Base-by-base conservation (phyloP, 225 moss, liverwort and hornwort species). In the Sphagnum tenellum region DNA sequence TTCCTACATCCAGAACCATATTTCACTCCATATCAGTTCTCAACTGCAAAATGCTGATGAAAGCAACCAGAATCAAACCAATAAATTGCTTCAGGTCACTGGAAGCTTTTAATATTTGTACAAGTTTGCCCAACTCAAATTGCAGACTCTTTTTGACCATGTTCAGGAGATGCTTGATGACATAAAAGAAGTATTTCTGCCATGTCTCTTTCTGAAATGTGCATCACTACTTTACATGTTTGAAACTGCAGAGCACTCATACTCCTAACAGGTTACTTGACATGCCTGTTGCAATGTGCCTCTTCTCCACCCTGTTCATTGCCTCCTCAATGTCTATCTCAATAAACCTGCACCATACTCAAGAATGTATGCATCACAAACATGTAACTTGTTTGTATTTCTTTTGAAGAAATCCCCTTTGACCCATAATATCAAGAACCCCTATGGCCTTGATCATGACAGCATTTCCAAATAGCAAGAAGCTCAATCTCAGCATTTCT, bases 321-420 rank as follows among this genome's bases (percentile, higher is more conserved):
- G 98, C 90, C 78, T 89, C 89, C 63, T 90, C 90, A 14, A 90
- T 75, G 72, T 98, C 98, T 61, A 98, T 61, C 64, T 93, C 85
- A 49, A 98, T 83, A 69, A 74, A 93, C 96, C 96, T 98, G 82
- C 4, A 66, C 29, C 29, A 1, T 45, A 69, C 6, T 71, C 63
- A 64, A 45, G 9, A 3, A 4, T 50, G 9, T 46, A 51, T 70
- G 5, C 45, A 14, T 48, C 8, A 3, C 2, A 9, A 9, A 59
- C 8, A 3, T 45, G 55, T 5, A 47, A 46, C 5, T 7, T 62
- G 29, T 3, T 4, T 53, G 3, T 47, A 1, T 6, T 55, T 57
- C 44, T 12, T 8, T 29, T 29, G 29, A 29, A 29, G 29, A 29
- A 29, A 29, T 29, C 29, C 29, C 29, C 29, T 29, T 29, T 29